Evolutionary conservation across 306 rosid species (phyloP), one percentile per base, ranked within the genome.

Genomic region (Glycine tomentella): DNA sequence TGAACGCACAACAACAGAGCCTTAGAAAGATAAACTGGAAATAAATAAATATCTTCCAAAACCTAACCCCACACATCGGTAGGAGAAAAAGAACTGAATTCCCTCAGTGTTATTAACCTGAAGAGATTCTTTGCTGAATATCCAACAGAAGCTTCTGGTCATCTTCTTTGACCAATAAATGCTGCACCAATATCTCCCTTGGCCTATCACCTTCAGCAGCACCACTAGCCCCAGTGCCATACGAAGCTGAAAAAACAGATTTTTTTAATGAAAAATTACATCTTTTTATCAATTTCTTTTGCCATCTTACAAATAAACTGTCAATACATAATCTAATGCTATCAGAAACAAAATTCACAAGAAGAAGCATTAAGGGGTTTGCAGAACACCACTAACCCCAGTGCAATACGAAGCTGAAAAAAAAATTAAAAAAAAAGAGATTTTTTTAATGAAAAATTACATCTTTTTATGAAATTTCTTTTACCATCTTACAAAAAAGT

Each of bases 171-270:
- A 95, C 90, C 83, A 95, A 93, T 86, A 95, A 85, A 87, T 95
- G 99, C 85, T 93, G 97, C 84, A 93, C 97, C 94, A 93, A 82
- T 74, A 95, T 77, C 86, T 92, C 98, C 86, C 90, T 82, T 56
- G 70, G 44, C 1, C 61, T 86, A 65, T 79, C 86, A 85, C 81
- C 80, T 77, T 85, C 90, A 74, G 83, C 81, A 74, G 83, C 81
- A 74, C 73, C 73, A 81, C 85, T 74, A 79, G 88, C 66, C 69
- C 87, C 84, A 9, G 90, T 77, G 74, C 95, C 83, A 82, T 82
- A 84, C 2, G 89, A 85, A 76, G 94, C 98, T 95, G 97, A 83
- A 69, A 70, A 44, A 81, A 20, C 5, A 57, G 13, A 69, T 55
- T 82, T 83, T 59, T 25, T 25, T 59, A 25, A 4, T 59, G 3